phyloP scores from a whole-genome alignment of 2,329 filamentous ascomycete species.

The Penicillium sp. region DNA sequence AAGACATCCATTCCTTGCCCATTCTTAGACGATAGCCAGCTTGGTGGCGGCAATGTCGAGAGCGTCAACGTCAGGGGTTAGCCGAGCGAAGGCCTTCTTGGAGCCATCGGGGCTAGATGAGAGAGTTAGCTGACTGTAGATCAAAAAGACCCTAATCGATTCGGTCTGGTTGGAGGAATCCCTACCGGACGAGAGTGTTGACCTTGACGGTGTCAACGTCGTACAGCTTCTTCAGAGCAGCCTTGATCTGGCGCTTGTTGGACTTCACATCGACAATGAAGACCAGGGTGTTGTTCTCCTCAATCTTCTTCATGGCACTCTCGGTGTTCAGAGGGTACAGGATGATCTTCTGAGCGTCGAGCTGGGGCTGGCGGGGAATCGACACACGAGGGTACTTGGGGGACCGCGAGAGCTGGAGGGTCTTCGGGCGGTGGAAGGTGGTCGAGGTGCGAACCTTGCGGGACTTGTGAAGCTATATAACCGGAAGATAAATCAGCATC shows the following conservation, averaged over 20 bases:
- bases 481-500: constrained; percentile 10
- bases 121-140: not conserved
- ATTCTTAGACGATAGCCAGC: constrained; percentile 88
- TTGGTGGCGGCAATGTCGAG: constrained; percentile 99
- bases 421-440: constrained; percentile 97
- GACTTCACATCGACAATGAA: constrained; percentile 96
- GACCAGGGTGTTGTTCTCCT: constrained; percentile 99
- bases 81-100: constrained; percentile 98
- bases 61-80: constrained; percentile 94
- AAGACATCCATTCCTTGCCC: constrained; percentile 33
- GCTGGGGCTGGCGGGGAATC: constrained; percentile 77
- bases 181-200: constrained; percentile 95
- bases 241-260: constrained; percentile 99
- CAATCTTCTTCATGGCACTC: constrained; percentile 99
- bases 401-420: constrained; percentile 77
- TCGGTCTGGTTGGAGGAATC: too few species aligned
- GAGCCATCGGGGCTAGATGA: constrained; percentile 73
- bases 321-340: constrained; percentile 99
- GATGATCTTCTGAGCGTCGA: constrained; percentile 97
- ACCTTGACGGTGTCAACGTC: constrained; percentile 98
- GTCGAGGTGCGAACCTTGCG: constrained; percentile 88
- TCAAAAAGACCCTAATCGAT: not conserved
- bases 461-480: constrained; percentile 75
- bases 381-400: constrained; percentile 98
- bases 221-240: constrained; percentile 97